Evolutionary conservation across 192 early-diverging fungal genomes (phyloP).

Genomic region (Anaeromyces robustus): DNA sequence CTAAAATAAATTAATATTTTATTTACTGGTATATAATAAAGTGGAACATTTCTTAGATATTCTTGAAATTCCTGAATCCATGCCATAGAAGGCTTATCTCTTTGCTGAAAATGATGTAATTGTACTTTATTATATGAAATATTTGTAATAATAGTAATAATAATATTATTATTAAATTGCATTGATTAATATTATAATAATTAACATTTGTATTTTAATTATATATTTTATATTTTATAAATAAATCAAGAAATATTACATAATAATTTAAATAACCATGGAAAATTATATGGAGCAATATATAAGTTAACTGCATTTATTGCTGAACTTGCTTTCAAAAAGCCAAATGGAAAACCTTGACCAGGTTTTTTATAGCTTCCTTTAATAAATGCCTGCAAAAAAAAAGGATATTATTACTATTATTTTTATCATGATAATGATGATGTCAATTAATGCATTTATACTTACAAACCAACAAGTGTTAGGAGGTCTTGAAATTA

Average conservation of each 20-base stretch:
- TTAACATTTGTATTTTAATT: too few relatives aligned
- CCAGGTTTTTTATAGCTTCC: slow-evolving; percentile 46
- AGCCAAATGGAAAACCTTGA: slow-evolving; percentile 55
- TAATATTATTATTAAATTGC: too few relatives aligned
- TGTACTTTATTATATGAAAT: neutral
- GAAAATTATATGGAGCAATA: slow-evolving; percentile 64
- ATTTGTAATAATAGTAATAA: too few relatives aligned
- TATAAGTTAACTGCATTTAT: slow-evolving; percentile 56
- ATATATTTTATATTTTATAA: too few relatives aligned
- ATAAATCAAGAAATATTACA: too few relatives aligned
- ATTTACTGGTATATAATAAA: neutral
- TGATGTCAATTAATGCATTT: too few relatives aligned
- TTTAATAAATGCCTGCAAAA: slow-evolving; percentile 14
- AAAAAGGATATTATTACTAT: too few relatives aligned
- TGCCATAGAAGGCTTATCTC: neutral
- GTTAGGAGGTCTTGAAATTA: slow-evolving; percentile 30
- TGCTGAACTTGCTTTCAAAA: slow-evolving; percentile 44
- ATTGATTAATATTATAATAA: too few relatives aligned
- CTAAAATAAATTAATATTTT: neutral
- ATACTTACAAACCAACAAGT: slow-evolving; percentile 34
- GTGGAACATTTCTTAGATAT: neutral
- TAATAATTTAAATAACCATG: slow-evolving; percentile 51
- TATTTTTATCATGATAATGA: too few relatives aligned
- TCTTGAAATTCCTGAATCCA: neutral
- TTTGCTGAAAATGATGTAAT: neutral